Evolutionary conservation across 31 red algal genomes (phyloP), one percentile per base, ranked within the genome.

Genomic region (Asparagopsis taxiformis): DNA sequence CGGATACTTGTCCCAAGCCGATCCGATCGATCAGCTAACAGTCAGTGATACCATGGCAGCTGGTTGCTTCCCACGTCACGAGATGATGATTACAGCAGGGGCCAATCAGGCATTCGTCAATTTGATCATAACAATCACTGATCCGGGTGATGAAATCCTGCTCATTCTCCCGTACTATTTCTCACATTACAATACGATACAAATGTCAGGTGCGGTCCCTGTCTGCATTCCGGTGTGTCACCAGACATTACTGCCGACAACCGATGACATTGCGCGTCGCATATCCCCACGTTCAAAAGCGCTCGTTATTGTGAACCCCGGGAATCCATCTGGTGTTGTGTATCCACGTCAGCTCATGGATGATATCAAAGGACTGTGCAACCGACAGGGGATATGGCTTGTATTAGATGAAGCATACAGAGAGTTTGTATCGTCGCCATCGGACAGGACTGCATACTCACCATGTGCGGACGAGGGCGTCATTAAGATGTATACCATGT

Each of bases 121-220:
- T 38, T 56, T 87, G 31, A 48, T 96, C 13, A 21, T 91, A 26
- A 46, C 62, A 3, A 13, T 91, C 0, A 63, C 61, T 50, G 79
- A 91, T 62, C 38, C 43, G 0, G 72, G 72, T 35, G 92, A 96
- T 56, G 70, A 79, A 50, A 64, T 96, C 3, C 60, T 91, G 6
- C 72, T 96, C 1, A 53, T 87, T 53, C 31, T 66, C 23, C 92
- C 92, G 0, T 96, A 91, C 61, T 96, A 96, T 35, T 87, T 91
- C 16, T 87, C 80, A 2, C 92, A 96, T 62, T 30, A 62, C 32
- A 79, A 63, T 22, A 70, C 87, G 3, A 33, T 77, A 10, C n/a
- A 55, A 13, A 48, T 87, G 28, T 23, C 49, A 2, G 69, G 74
- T 44, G 61, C 71, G 0, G 32, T 32, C 9, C 79, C 90, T 3